Conservation (phyloP, 139 green algal species). For the Tetradesmus obliquus region DNA sequence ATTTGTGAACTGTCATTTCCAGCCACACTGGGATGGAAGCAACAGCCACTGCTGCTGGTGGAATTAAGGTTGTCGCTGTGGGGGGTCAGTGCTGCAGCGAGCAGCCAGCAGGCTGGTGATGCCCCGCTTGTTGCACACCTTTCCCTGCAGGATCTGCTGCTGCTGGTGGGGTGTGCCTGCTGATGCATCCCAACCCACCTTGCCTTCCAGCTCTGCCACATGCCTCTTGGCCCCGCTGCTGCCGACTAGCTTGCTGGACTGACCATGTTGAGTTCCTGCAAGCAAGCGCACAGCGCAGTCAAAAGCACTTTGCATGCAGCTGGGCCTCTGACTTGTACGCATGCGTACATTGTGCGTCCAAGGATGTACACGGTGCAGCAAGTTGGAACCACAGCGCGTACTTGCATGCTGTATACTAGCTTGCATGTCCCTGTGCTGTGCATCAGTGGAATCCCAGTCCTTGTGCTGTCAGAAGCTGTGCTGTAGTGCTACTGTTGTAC, state of each 20-base stretch:
- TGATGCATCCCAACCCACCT: background rate
- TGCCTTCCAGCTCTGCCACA: conserved; percentile 35
- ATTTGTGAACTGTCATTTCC: too few species aligned
- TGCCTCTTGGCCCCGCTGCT: conserved; percentile 6
- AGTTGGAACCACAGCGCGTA: background rate
- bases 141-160: background rate
- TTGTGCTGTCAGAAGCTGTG: too few species aligned
- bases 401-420: background rate
- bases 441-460: too few species aligned
- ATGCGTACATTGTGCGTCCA: background rate
- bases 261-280: conserved; percentile 3
- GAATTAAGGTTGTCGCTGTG: too few species aligned
- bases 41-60: too few species aligned
- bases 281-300: background rate
- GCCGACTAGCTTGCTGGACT: background rate
- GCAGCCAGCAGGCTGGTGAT: too few species aligned
- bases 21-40: too few species aligned
- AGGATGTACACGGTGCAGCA: too few species aligned
- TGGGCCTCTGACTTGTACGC: background rate
- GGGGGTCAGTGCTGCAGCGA: too few species aligned
- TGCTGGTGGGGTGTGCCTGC: background rate
- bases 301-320: background rate
- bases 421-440: background rate
- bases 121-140: too few species aligned
- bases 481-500: background rate